Base-by-base conservation (phyloP, 257 asterid species). In the Solanum clarkiae region DNA sequence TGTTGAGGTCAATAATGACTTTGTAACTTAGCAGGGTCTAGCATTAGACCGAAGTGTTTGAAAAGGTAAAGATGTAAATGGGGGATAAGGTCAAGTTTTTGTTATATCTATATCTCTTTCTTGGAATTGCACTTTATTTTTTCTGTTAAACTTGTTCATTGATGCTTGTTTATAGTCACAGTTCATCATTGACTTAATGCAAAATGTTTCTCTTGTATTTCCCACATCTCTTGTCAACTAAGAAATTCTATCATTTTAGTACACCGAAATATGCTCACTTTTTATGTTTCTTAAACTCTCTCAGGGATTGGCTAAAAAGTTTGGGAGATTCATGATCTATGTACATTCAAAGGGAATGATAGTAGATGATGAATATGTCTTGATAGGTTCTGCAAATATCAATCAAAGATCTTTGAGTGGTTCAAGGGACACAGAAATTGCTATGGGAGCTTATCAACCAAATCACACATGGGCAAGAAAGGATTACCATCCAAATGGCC, bases 331-430 rank as follows among this genome's bases (percentile, higher is more conserved):
- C 85, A 93, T 93, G 98, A 92, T 93, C 32, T 94, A 94, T 49
- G 97, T 93, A 11, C 98, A 94, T 68, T 95, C 98, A 70, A 93
- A 94, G 86, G 98, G 97, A 82, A 92, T 93, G 97, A 85, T 94
- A 42, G 97, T 93, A 80, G 98, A 94, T 77, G 98, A 94, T 80
- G 97, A 93, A 85, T 89, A 94, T 32, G 96, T 93, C 81, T 89
- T 94, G 80, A 69, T 93, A 69, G 98, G 98, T 32, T 94, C 97
- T 17, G 98, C 97, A 84, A 94, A 94, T 85, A 94, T 94, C 65
- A 93, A 94, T 90, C 97, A 94, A 84, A 90, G 97, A 80, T 94
- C 98, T 7, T 91, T 94, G 98, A 95, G 94, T 80, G 98, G 98
- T 42, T 93, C 97, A 17, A 91, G 97, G 86, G 98, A 94, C 87